Evolutionary conservation across 208 protist species (phyloP).

Genomic region (Crithidia thermophila): DNA sequence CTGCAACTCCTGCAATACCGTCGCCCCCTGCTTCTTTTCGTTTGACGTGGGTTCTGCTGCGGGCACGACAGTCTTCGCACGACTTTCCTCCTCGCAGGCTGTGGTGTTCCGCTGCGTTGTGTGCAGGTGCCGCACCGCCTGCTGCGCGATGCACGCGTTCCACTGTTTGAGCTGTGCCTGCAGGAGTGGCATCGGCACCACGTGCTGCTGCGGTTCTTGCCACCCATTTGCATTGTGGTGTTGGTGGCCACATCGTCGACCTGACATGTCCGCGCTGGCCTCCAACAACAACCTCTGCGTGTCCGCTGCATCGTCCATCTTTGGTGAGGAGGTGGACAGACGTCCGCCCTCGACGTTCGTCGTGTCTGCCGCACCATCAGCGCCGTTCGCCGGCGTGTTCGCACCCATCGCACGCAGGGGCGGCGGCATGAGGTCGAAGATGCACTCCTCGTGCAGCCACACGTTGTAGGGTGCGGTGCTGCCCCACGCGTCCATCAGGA

Average conservation of each 20-base stretch:
- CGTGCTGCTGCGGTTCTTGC: conserved; percentile 12
- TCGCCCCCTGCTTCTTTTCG: neutral
- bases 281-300: too few relatives aligned
- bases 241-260: too few relatives aligned
- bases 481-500: conserved; percentile 61
- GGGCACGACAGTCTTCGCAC: too few relatives aligned
- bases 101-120: neutral
- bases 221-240: neutral
- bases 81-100: too few relatives aligned
- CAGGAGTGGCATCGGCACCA: conserved; percentile 30
- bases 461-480: conserved; percentile 32
- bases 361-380: neutral
- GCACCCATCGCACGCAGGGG: neutral
- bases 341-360: too few relatives aligned
- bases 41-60: too few relatives aligned
- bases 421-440: conserved; percentile 65
- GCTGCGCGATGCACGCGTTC: conserved; percentile 23
- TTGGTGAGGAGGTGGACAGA: too few relatives aligned
- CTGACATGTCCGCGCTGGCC: too few relatives aligned
- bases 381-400: neutral
- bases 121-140: neutral
- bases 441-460: conserved; percentile 60
- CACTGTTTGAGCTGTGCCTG: conserved; percentile 20
- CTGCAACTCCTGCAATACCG: neutral
- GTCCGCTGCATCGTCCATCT: too few relatives aligned